Base-by-base conservation (phyloP, 306 rosid species). In the Hippophae tibetana region DNA sequence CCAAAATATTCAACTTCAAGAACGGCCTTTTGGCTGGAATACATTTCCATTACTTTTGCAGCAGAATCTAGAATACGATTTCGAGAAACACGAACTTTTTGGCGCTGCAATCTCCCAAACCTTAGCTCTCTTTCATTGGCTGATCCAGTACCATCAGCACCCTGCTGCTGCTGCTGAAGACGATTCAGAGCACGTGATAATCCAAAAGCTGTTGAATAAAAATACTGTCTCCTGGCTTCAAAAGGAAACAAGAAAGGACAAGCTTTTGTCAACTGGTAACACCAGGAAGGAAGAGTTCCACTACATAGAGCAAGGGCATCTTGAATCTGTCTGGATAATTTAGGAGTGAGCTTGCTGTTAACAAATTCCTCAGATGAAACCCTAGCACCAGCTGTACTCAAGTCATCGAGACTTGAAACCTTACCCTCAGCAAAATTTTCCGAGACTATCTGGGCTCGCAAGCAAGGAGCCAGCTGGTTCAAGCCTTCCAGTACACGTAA, bases 1-100 rank as follows among this genome's bases (percentile, higher is more conserved):
- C 99, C 99, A 77, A 93, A 93, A 76, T 93, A 93, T 75, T 93
- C 99, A 55, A 93, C 99, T 83, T 93, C 99, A 71, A 93, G 97
- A 56, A 93, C 95, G 56, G 99, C 96, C 78, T 93, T 93, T 62
- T 93, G 99, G 83, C 95, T 93, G 38, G 97, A 86, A 75, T 93
- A 93, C 97, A 93, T 84, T 79, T 93, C 99, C 99, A 93, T 93
- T 52, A 93, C 99, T 80, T 93, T 88, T 10, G 95, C 95, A 62
- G 99, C 99, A 60, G 99, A 93, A 77, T 93, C 97, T 80, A 93
- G 74, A 69, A 93, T 82, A 41, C 95, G 99, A 72, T 93, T 88
- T 60, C 99, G 78, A 9, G 99, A 88, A 27, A 93, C 97, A 58
- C 99, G 96, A 58, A 93, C 99, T 78, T 93, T 93, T 55, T 93